Percentiles rank a stretch among this genome's conserved stretches.
These are phyloP conservation scores for Poteriospumella lacustris DNA, from an alignment of 108 stramenopile species.

Conservation along the genomic window DNA sequence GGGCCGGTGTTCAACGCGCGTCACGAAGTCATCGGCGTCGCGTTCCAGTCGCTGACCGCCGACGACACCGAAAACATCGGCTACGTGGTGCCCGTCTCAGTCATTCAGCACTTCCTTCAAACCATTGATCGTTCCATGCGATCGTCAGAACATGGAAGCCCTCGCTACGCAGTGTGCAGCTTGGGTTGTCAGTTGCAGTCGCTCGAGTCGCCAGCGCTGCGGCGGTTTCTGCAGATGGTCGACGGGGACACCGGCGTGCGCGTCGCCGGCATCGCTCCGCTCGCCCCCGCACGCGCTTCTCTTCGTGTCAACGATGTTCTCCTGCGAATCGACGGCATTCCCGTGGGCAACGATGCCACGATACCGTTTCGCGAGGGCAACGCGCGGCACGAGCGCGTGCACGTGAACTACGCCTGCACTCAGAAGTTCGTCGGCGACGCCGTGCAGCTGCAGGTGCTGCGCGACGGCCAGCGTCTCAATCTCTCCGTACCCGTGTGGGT, in stretches of 20 bases:
- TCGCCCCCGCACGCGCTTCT: constrained; percentile 10
- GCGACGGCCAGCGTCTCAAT: constrained; percentile 24
- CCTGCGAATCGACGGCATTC: constrained; percentile 39
- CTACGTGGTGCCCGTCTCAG: constrained; percentile 60
- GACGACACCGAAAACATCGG: constrained; percentile 58
- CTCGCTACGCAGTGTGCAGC: constrained; percentile 36
- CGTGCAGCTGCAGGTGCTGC: constrained; percentile 18
- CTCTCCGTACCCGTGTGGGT: constrained; percentile 31
- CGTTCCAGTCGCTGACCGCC: constrained; percentile 50
- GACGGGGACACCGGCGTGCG: constrained; percentile 28
- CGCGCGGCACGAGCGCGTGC: constrained; percentile 43
- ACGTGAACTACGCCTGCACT: constrained; percentile 33
- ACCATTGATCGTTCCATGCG: constrained; percentile 39
- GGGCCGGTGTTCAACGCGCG: constrained; percentile 61
- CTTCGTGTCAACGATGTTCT: constrained; percentile 40
- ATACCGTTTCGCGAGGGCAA: constrained; percentile 38
- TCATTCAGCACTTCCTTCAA: constrained; percentile 51
- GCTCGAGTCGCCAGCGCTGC: constrained; percentile 37
- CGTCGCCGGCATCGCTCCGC: constrained; percentile 27
- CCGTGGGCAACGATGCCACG: constrained; percentile 43
- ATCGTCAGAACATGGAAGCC: constrained; percentile 35
- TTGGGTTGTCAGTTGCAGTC: constrained; percentile 33
- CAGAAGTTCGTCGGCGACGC: constrained; percentile 41
- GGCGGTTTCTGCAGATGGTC: constrained; percentile 19
- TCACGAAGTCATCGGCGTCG: constrained; percentile 61